A percentile compares a stretch with the other conserved stretches of the same genome.
phyloP scores from a whole-genome alignment of 345 rosid genomes.

The Arabidopsis thaliana region DNA sequence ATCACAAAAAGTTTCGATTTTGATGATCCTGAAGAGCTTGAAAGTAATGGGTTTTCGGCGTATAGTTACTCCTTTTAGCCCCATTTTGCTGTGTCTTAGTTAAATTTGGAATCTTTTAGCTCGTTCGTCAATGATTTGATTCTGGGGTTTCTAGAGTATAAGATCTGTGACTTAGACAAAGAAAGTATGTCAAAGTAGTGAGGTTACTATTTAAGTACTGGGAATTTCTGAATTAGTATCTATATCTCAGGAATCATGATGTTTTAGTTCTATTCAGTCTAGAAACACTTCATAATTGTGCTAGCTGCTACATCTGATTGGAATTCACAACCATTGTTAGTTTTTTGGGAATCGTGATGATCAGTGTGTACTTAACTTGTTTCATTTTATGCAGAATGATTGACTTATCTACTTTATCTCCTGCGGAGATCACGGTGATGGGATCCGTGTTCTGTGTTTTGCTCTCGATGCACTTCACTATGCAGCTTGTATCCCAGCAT shows the following conservation, averaged over 20 bases:
- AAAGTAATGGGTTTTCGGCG: neutral
- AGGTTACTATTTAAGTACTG: neutral
- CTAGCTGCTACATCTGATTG: constrained; percentile 8
- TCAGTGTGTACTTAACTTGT: neutral
- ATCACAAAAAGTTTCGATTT: constrained; percentile 18
- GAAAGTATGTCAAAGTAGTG: constrained; percentile 1
- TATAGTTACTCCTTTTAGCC: neutral
- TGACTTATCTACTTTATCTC: constrained; percentile 43
- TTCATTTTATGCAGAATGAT: constrained; percentile 35
- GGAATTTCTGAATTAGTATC: neutral
- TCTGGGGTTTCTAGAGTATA: constrained; percentile 8
- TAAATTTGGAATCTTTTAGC: constrained; percentile 6
- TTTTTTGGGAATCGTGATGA: neutral
- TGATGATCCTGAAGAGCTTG: constrained; percentile 5
- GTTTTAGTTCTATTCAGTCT: neutral
- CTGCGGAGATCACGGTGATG: constrained; percentile 39
- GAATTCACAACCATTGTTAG: constrained; percentile 1
- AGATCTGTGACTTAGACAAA: constrained; percentile 1
- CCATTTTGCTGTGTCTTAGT: neutral
- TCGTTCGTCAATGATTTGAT: constrained; percentile 29
- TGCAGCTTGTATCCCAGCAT: constrained; percentile 85
- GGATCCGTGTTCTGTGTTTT: constrained; percentile 56
- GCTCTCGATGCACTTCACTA: constrained; percentile 76
- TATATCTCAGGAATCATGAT: neutral
- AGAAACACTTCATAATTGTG: neutral